These are phyloP conservation scores for Fusarium piperis DNA, from an alignment of 2,329 filamentous ascomycete genomes.

Conservation along the genomic window DNA sequence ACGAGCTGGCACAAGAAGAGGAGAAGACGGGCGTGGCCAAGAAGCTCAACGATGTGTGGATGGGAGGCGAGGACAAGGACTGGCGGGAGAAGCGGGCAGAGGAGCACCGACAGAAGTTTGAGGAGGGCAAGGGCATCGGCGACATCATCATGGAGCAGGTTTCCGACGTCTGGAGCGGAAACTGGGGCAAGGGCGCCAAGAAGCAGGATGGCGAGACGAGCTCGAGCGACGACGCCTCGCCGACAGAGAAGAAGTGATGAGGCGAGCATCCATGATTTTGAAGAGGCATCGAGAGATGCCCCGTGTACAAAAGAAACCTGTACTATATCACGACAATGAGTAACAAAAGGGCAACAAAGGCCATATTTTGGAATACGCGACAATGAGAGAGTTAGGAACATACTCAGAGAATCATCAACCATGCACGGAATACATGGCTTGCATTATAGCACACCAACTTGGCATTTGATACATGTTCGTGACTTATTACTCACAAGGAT, in stretches of 20 bases:
- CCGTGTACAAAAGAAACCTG: constrained; percentile 23
- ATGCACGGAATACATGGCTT: constrained; percentile 21
- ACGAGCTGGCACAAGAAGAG: constrained; percentile 32
- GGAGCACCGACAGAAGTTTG: constrained; percentile 62
- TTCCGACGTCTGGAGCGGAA: constrained; percentile 60
- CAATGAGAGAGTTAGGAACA: constrained; percentile 4
- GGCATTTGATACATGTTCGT: background rate
- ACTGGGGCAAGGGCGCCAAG: constrained; percentile 45
- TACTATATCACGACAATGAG: constrained; percentile 23
- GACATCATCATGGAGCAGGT: constrained; percentile 67
- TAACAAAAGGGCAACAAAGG: background rate
- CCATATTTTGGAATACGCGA: background rate
- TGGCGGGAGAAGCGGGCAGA: constrained; percentile 64
- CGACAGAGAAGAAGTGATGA: constrained; percentile 36
- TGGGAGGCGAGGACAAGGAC: constrained; percentile 64
- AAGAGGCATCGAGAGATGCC: background rate
- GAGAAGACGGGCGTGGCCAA: constrained; percentile 46
- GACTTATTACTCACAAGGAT: background rate
- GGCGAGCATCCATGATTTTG: background rate
- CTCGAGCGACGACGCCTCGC: constrained; percentile 15
- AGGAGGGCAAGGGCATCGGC: constrained; percentile 65
- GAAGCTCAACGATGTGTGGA: constrained; percentile 63
- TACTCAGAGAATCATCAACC: background rate
- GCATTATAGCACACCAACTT: background rate
- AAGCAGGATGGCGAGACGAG: constrained; percentile 41